These are phyloP conservation scores for Fusarium newnesense DNA, from an alignment of 2,329 filamentous ascomycete genomes.

Conservation along the genomic window DNA sequence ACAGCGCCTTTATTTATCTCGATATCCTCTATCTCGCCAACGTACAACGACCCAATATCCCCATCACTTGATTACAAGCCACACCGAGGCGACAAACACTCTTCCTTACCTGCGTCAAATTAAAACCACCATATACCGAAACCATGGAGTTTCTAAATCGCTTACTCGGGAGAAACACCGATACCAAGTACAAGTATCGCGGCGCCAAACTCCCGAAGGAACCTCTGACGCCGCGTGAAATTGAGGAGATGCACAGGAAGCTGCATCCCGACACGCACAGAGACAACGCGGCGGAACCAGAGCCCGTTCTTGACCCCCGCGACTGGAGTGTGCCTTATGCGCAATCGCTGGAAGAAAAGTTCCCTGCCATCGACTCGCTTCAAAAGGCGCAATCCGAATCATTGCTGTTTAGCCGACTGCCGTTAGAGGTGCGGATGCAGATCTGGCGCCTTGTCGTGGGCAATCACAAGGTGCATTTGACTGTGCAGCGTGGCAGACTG, in stretches of 20 bases:
- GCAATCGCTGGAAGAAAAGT: neutral
- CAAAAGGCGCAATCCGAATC: neutral
- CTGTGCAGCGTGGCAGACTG: neutral
- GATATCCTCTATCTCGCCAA: accelerated
- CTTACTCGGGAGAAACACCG: neutral
- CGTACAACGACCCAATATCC: neutral
- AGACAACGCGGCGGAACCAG: neutral
- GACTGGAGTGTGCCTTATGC: neutral
- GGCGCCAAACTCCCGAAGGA: neutral
- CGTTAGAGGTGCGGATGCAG: neutral
- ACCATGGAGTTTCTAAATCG: neutral
- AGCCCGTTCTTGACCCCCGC: neutral
- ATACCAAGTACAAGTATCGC: neutral
- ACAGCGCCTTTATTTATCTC: neutral
- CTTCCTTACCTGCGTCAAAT: neutral
- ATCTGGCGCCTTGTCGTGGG: neutral
- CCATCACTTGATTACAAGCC: neutral
- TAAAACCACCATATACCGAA: accelerated
- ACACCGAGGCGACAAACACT: neutral
- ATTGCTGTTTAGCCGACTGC: neutral
- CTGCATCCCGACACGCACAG: neutral
- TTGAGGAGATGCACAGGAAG: neutral
- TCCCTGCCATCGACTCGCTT: neutral
- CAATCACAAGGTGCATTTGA: neutral
- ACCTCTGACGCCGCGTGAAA: neutral